Conservation (phyloP, 768 basidiomycete genomes). For the Artomyces pyxidatus region DNA sequence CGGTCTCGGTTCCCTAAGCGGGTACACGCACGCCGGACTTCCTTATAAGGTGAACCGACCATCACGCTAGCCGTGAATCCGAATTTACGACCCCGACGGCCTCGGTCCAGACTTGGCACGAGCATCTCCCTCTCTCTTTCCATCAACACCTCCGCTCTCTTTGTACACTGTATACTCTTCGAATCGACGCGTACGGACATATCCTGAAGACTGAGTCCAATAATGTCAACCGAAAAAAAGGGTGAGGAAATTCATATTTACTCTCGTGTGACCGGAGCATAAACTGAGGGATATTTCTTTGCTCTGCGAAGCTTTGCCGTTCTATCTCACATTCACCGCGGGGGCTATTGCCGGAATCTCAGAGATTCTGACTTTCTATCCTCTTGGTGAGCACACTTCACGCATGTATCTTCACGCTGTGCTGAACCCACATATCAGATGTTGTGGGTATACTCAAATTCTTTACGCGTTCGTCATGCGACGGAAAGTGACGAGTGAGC, state of each 20-base stretch:
- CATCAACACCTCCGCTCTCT: neutral
- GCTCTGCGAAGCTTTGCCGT: slow-evolving; percentile 59
- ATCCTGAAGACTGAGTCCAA: no score
- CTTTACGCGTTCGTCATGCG: no score
- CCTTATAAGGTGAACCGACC: no score
- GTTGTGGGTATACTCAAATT: slow-evolving; percentile 50
- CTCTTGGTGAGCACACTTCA: slow-evolving; percentile 55
- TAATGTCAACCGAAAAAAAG: neutral
- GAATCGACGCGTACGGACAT: no score
- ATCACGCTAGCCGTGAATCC: no score
- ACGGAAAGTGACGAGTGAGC: no score
- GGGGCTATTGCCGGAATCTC: slow-evolving; percentile 94
- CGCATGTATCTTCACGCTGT: neutral
- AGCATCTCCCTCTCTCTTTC: no score
- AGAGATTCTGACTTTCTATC: slow-evolving; percentile 80
- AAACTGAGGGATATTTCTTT: neutral
- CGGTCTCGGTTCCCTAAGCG: no score
- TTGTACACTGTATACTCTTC: no score
- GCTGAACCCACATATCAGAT: slow-evolving; percentile 40
- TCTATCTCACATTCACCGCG: slow-evolving; percentile 84
- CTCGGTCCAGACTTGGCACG: no score
- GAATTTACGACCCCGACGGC: no score
- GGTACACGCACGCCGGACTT: no score
- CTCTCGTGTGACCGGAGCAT: neutral
- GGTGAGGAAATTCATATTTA: neutral